These are phyloP conservation scores for Ceratopteris richardii DNA, from an alignment of 75 land plant species.

Conservation along the genomic window DNA sequence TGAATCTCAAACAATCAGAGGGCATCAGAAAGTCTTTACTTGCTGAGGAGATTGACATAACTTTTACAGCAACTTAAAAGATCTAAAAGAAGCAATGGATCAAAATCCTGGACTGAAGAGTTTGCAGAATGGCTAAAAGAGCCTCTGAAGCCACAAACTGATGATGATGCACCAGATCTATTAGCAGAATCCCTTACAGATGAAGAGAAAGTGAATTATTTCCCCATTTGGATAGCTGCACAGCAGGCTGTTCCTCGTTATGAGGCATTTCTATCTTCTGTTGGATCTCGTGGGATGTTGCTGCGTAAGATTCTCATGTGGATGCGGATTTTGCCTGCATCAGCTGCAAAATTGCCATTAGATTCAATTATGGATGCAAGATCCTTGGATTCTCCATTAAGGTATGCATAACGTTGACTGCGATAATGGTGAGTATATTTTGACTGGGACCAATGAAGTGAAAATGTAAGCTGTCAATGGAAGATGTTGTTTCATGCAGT, in stretches of 20 bases:
- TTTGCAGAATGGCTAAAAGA: constrained; percentile 62
- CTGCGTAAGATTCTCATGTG: constrained; percentile 56
- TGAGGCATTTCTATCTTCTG: constrained; percentile 69
- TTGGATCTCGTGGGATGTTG: constrained; percentile 75
- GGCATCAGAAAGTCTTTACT: no score
- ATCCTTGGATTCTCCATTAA: constrained; percentile 32
- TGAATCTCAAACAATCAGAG: no score
- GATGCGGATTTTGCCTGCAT: constrained; percentile 62
- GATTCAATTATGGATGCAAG: constrained; percentile 12
- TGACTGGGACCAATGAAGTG: no score
- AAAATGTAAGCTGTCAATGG: no score
- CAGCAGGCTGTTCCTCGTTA: constrained; percentile 73
- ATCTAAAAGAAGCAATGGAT: constrained; percentile 27
- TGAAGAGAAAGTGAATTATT: constrained; percentile 21
- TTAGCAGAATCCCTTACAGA: constrained; percentile 17
- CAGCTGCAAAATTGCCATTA: constrained; percentile 24
- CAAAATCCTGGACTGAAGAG: constrained; percentile 34
- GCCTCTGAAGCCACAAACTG: constrained; percentile 20
- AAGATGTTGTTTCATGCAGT: no score
- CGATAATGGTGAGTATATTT: no score
- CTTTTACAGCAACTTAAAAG: constrained; percentile 40
- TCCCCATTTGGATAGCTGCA: constrained; percentile 81
- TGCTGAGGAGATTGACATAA: not conserved
- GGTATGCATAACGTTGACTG: no score
- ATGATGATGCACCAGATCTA: constrained; percentile 9